Evolutionary conservation across 805 yeast genomes (phyloP).

Genomic region (Suhomyces vadensis): DNA sequence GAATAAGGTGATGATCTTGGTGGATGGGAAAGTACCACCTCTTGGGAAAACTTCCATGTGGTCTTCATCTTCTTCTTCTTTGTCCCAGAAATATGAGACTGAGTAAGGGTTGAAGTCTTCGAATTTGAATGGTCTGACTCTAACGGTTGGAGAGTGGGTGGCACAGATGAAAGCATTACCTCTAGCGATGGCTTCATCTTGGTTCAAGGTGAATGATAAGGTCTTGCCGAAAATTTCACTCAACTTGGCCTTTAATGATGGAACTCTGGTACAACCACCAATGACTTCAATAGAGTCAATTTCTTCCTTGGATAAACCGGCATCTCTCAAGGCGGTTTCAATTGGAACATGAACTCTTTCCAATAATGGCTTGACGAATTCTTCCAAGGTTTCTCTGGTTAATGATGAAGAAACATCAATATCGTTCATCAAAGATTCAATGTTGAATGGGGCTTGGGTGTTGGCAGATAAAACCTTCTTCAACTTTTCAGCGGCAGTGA

Average conservation of each 20-base stretch:
- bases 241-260: constrained; percentile 81
- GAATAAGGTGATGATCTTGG: constrained; percentile 92
- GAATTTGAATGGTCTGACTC: constrained; percentile 98
- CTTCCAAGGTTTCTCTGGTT: constrained; percentile 91
- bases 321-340: constrained; percentile 76
- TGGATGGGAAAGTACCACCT: constrained; percentile 90
- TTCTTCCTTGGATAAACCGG: constrained; percentile 70
- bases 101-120: constrained; percentile 92
- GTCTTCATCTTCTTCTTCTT: constrained; percentile 86
- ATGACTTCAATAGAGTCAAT: constrained; percentile 90
- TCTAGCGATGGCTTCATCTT: constrained; percentile 98
- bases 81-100: constrained; percentile 93
- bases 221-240: constrained; percentile 67
- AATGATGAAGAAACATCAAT: constrained; percentile 89
- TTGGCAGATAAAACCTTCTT: constrained; percentile 97
- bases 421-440: constrained; percentile 97
- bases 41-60: constrained; percentile 96
- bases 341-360: constrained; percentile 75
- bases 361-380: constrained; percentile 78
- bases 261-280: constrained; percentile 99
- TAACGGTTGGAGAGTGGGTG: constrained; percentile 96
- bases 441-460: constrained; percentile 87
- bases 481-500: constrained; percentile 87
- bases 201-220: constrained; percentile 93
- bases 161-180: constrained; percentile 99